Percentiles rank a stretch among this genome's conserved stretches.
Evolutionary conservation across 2,329 filamentous ascomycete species (phyloP).

Genomic region (Arthrobotrys conoides): DNA sequence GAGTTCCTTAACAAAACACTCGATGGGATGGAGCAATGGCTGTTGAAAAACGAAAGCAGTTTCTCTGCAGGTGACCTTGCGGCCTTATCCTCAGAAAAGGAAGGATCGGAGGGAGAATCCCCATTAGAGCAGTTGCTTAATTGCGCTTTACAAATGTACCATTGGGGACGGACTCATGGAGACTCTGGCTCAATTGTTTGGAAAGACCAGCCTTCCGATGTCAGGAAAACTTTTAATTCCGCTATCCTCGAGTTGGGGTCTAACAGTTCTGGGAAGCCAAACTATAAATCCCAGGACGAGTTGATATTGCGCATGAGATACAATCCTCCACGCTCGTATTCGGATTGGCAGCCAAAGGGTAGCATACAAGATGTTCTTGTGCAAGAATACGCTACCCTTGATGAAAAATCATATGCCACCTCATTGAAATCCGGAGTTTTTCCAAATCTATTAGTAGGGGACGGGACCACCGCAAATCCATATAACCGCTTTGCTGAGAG

Average conservation of each 20-base stretch:
- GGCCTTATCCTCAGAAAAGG: background rate
- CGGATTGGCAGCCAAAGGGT: background rate
- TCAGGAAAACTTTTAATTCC: conserved; percentile 1
- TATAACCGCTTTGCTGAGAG: background rate
- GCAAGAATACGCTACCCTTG: background rate
- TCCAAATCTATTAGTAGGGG: background rate
- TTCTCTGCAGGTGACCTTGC: background rate
- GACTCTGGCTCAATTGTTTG: background rate
- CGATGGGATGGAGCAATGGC: background rate
- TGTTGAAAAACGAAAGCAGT: background rate
- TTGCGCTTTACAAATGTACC: conserved; percentile 1
- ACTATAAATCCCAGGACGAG: background rate
- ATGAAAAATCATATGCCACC: background rate
- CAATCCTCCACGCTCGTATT: background rate
- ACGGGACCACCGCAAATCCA: background rate
- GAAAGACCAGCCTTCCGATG: background rate
- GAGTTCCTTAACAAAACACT: background rate
- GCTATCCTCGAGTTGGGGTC: background rate
- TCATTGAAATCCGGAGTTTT: background rate
- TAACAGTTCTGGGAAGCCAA: background rate
- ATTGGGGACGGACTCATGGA: conserved; percentile 11
- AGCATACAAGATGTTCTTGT: background rate
- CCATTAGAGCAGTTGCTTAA: background rate
- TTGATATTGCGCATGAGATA: conserved; percentile 2
- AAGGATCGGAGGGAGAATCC: background rate